Conservation (phyloP, 2,329 filamentous ascomycete species). For the Trichoderma citrinoviride region DNA sequence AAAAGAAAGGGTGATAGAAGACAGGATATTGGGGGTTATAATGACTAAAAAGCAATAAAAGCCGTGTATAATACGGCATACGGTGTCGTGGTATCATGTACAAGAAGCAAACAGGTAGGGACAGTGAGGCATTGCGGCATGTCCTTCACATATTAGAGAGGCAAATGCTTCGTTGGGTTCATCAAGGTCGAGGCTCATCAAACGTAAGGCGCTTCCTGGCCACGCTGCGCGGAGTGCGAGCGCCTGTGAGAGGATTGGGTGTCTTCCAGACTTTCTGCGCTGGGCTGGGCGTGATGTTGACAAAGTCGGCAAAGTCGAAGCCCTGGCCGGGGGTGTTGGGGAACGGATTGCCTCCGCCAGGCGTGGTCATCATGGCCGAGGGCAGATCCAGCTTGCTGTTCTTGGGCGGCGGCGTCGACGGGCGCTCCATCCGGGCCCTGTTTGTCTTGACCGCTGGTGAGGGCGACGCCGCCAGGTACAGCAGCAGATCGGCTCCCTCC, state of each 20-base stretch:
- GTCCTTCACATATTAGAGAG: slow-evolving; percentile 6
- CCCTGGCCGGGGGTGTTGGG: slow-evolving; percentile 75
- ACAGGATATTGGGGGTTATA: slow-evolving; percentile 11
- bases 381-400: slow-evolving; percentile 65
- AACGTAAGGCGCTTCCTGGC: slow-evolving; percentile 79
- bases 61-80: slow-evolving; percentile 26
- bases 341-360: slow-evolving; percentile 66
- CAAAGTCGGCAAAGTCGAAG: slow-evolving; percentile 95
- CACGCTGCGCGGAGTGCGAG: slow-evolving; percentile 60
- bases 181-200: slow-evolving; percentile 56
- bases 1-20: not conserved
- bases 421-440: slow-evolving; percentile 58
- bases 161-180: slow-evolving; percentile 6
- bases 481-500: slow-evolving; percentile 75
- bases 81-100: slow-evolving; percentile 41
- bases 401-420: slow-evolving; percentile 73
- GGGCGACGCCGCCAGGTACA: slow-evolving; percentile 88
- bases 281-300: slow-evolving; percentile 95
- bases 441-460: slow-evolving; percentile 68
- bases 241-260: slow-evolving; percentile 54
- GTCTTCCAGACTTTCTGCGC: slow-evolving; percentile 89
- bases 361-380: slow-evolving; percentile 87
- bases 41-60: slow-evolving; percentile 8
- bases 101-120: slow-evolving; percentile 28
- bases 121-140: slow-evolving; percentile 1